phyloP scores from a whole-genome alignment of 169 alveolate species.

The Eimeria mitis region DNA sequence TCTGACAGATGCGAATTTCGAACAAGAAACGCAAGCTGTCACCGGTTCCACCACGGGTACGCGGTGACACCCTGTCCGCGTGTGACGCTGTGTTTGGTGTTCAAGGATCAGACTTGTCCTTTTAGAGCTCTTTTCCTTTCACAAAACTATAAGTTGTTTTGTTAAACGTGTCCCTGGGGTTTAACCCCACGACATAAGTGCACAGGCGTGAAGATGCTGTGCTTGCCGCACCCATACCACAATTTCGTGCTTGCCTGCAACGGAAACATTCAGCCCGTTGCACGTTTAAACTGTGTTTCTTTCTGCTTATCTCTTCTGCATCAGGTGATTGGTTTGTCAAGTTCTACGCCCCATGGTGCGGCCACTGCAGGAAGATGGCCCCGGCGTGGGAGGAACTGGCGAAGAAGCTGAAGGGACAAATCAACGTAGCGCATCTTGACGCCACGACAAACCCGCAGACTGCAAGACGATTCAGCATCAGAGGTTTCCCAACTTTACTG shows the following conservation, averaged over 20 bases:
- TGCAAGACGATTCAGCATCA: slow-evolving; percentile 90
- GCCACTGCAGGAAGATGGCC: slow-evolving; percentile 93
- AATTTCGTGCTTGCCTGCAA: not conserved
- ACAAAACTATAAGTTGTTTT: not conserved
- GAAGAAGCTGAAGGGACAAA: slow-evolving; percentile 89
- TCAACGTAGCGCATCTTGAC: slow-evolving; percentile 90
- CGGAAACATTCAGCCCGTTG: not conserved
- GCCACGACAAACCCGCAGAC: slow-evolving; percentile 89
- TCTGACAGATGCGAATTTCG: slow-evolving; percentile 80
- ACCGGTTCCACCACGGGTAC: slow-evolving; percentile 81
- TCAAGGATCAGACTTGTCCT: not conserved
- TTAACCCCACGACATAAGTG: not conserved
- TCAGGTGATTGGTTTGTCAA: slow-evolving; percentile 94
- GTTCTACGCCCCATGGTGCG: slow-evolving; percentile 97
- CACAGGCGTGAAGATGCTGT: not conserved
- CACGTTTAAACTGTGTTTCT: not conserved
- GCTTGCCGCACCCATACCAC: not conserved
- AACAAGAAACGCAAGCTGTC: slow-evolving; percentile 81
- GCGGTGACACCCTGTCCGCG: not conserved
- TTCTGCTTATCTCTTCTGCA: not conserved
- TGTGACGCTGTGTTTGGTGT: not conserved
- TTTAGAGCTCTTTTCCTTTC: not conserved
- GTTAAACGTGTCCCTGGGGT: not conserved
- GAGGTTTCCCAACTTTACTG: slow-evolving; percentile 98
- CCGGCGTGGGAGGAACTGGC: slow-evolving; percentile 98